Conservation (phyloP, 805 yeast species). For the Isabelozyma rhagii region DNA sequence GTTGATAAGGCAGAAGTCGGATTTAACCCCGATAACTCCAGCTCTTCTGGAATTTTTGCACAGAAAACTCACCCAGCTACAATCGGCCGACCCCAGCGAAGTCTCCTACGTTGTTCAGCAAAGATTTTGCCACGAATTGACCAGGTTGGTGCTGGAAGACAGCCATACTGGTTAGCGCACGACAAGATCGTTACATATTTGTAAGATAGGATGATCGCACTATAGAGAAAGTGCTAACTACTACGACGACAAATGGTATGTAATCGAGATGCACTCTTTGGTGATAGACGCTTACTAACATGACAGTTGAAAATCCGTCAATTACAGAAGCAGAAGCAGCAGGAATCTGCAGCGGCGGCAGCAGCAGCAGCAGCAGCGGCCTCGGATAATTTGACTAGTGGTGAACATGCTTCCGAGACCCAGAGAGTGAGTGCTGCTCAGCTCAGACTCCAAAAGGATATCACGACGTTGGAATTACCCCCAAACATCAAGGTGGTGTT, state of each 20-base stretch:
- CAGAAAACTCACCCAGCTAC: neutral
- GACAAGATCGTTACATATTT: neutral
- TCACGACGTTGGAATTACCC: constrained; percentile 67
- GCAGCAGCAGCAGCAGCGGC: constrained; percentile 23
- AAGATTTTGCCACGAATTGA: neutral
- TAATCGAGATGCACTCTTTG: neutral
- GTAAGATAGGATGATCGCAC: neutral
- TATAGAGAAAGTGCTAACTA: neutral
- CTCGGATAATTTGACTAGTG: constrained; percentile 8
- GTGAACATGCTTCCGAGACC: constrained; percentile 2
- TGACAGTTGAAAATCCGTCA: constrained; percentile 55
- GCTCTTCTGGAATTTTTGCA: neutral
- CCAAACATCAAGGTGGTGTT: constrained; percentile 49
- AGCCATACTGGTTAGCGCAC: neutral
- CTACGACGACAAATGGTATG: neutral
- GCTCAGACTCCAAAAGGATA: constrained; percentile 70
- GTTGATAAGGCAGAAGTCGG: neutral
- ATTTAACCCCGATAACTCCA: neutral
- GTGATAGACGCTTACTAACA: constrained; percentile 2
- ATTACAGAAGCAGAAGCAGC: constrained; percentile 54
- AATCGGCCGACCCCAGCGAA: neutral
- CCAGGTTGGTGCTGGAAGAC: neutral
- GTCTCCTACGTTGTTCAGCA: neutral
- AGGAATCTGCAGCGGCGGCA: constrained; percentile 32
- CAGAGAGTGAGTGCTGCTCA: constrained; percentile 54